Conservation (phyloP, 371 early-diverging fungal genomes). For the Batkoa obscura region DNA sequence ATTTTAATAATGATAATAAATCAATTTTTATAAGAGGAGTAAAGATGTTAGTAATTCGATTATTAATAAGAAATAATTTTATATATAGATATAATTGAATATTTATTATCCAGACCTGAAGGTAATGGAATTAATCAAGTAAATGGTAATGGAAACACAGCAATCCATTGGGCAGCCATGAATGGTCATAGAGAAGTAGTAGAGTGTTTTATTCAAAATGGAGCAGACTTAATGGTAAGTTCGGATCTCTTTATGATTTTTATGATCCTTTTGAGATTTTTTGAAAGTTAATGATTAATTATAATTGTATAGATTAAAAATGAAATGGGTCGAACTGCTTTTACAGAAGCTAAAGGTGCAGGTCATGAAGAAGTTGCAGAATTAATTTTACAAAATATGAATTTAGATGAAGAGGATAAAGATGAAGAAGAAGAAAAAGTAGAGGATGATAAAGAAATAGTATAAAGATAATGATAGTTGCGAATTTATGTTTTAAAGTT, state of each 20-base stretch:
- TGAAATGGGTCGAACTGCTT: constrained; percentile 28
- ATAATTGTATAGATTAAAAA: constrained; percentile 30
- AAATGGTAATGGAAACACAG: constrained; percentile 55
- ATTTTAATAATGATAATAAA: no score
- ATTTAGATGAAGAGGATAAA: constrained; percentile 21
- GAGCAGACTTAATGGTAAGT: constrained; percentile 37
- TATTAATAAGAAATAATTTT: background rate
- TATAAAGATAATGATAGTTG: no score
- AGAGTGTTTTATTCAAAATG: constrained; percentile 32
- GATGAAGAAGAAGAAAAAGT: constrained; percentile 14
- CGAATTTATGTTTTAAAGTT: no score
- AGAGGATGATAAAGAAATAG: no score
- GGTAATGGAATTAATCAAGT: constrained; percentile 14
- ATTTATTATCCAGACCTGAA: constrained; percentile 7
- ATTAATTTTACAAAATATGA: constrained; percentile 35
- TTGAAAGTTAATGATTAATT: background rate
- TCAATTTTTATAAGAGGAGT: no score
- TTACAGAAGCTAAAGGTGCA: constrained; percentile 41
- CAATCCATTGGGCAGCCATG: constrained; percentile 75
- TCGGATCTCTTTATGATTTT: background rate
- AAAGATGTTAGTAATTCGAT: no score
- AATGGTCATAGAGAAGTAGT: constrained; percentile 57
- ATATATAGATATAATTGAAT: constrained; percentile 14
- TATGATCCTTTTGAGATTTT: background rate
- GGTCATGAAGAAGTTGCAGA: constrained; percentile 42